Percentiles rank a stretch among this genome's conserved stretches.
Evolutionary conservation across 192 early-diverging fungal genomes (phyloP).

Genomic region (Coemansia sp.): DNA sequence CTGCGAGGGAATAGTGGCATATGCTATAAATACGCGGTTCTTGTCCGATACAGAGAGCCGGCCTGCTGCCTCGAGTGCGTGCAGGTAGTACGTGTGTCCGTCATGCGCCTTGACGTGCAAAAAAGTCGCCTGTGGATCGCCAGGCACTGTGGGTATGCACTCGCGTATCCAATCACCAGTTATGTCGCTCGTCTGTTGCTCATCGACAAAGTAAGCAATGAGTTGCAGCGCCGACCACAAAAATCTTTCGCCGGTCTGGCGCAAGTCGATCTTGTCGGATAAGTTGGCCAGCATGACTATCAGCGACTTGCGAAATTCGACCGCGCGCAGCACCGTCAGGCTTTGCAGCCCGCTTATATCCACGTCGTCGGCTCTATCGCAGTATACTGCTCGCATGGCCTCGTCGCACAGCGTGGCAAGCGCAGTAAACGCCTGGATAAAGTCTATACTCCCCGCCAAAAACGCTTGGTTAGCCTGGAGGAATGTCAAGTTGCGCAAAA

Average conservation of each 20-base stretch:
- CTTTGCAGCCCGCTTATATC: conserved; percentile 1
- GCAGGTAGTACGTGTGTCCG: conserved; percentile 31
- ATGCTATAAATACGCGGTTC: conserved; percentile 15
- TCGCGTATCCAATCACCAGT: conserved; percentile 26
- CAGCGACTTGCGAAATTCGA: conserved; percentile 44
- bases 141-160: conserved; percentile 1
- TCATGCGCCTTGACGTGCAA: conserved; percentile 21
- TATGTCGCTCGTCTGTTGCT: conserved; percentile 25
- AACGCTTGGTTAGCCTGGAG: conserved; percentile 42
- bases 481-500: conserved; percentile 47
- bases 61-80: conserved; percentile 36
- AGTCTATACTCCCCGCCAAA: conserved; percentile 32
- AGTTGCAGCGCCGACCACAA: conserved; percentile 22
- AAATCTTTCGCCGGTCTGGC: conserved; percentile 4
- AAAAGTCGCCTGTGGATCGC: conserved; percentile 4
- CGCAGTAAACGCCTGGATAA: conserved; percentile 21
- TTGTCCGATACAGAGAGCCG: conserved; percentile 25
- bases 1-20: neutral
- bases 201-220: conserved; percentile 43
- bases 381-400: conserved; percentile 4
- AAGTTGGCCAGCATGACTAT: conserved; percentile 35
- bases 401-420: conserved; percentile 20
- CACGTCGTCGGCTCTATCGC: neutral
- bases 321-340: conserved; percentile 28
- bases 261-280: conserved; percentile 30